Evolutionary conservation across 129 eudicot genomes (phyloP).

Genomic region (Saussurea involucrata): DNA sequence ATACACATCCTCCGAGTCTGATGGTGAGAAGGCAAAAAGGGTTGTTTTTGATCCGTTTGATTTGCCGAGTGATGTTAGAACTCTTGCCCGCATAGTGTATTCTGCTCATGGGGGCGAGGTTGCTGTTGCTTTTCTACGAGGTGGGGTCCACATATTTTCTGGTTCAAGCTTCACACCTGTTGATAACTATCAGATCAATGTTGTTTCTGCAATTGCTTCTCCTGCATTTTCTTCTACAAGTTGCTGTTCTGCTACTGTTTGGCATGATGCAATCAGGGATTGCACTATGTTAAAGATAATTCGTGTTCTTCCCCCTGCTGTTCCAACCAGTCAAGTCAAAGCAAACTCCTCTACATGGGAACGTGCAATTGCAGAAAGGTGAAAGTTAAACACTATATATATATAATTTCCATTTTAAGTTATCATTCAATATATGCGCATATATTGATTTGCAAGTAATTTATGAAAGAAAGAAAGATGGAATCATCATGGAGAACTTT

Average conservation of each 20-base stretch:
- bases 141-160: slow-evolving; percentile 88
- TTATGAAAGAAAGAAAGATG: not conserved
- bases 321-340: slow-evolving; percentile 72
- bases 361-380: slow-evolving; percentile 99
- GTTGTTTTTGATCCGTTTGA: slow-evolving; percentile 91
- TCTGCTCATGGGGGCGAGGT: slow-evolving; percentile 99
- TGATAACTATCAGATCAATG: slow-evolving; percentile 83
- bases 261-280: slow-evolving; percentile 85
- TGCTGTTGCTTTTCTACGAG: slow-evolving; percentile 89
- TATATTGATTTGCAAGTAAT: not conserved
- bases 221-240: slow-evolving; percentile 99
- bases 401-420: not conserved
- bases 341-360: slow-evolving; percentile 87
- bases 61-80: slow-evolving; percentile 95
- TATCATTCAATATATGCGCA: not conserved
- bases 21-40: slow-evolving; percentile 53
- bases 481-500: not conserved
- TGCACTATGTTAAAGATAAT: slow-evolving; percentile 80
- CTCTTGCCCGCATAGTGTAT: slow-evolving; percentile 89
- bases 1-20: slow-evolving; percentile 48
- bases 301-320: slow-evolving; percentile 95
- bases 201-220: slow-evolving; percentile 93
- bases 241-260: slow-evolving; percentile 99
- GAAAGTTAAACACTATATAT: not conserved
- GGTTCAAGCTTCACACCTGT: slow-evolving; percentile 79